Evolutionary conservation across 148 eudicot genomes (phyloP), one percentile per base, ranked within the genome.

Genomic region (Pouteria glomerata): DNA sequence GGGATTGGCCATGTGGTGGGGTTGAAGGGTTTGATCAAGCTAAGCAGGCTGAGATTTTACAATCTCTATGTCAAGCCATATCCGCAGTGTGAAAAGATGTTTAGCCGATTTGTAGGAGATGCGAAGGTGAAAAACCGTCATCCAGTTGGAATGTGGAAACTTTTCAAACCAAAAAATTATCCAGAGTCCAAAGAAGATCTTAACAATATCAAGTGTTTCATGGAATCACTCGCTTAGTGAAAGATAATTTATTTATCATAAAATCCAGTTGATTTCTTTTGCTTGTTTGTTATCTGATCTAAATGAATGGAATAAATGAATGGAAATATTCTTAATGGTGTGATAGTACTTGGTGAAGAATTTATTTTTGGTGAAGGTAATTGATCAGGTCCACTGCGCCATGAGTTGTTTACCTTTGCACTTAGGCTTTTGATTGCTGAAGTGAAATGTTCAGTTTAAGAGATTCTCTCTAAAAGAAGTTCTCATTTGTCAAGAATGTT

Each of bases 11-110:
- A 86, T 80, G 96, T 91, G 76, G 79, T 89, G 45, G 84, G 91
- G 0, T 80, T 94, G 73, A 86, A 86, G 73, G 82, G 80, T 73
- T 66, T 94, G 30, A 84, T 94, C 56, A 94, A 89, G 73, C 84
- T 84, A 66, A 89, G 85, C 53, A 84, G 93, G 79, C 73, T 87
- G 75, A 84, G 68, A 74, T 94, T 91, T 78, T 89, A 89, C 62
- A 94, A 91, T 75, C 80, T 87, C 39, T 94, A 84, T 80, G 98
- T 94, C 26, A 94, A 94, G 86, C 98, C 98, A 1, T 94, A 94
- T 72, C 96, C 98, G 1, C 97, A 91, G 61, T 91, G 97, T 76
- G 97, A 91, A 74, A 80, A 87, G 60, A 68, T 94, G 70, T 94
- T 77, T 77, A 89, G 96, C 19, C 80, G 87, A 52, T 94, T 84